These are phyloP conservation scores for Carpinus viminea DNA, from an alignment of 306 rosid genomes.

Conservation along the genomic window DNA sequence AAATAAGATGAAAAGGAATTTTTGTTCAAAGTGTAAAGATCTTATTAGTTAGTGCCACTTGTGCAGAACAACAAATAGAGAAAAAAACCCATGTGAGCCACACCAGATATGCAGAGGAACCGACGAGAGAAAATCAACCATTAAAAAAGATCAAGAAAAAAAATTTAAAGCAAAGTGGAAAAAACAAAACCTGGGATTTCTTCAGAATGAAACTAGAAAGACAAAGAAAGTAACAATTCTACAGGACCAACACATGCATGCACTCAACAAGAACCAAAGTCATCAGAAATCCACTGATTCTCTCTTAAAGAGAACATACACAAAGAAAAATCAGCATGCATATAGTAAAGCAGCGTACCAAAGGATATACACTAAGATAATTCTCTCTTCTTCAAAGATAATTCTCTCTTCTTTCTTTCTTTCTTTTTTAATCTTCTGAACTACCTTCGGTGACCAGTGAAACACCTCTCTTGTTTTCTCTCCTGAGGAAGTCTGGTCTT, in stretches of 20 bases:
- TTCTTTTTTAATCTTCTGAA: background rate
- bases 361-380: constrained; percentile 21
- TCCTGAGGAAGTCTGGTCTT: constrained; percentile 25
- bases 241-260: constrained; percentile 53
- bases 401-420: background rate
- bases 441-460: constrained; percentile 39
- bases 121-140: constrained; percentile 1
- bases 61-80: constrained; percentile 30
- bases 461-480: constrained; percentile 29
- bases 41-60: constrained; percentile 17
- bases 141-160: background rate
- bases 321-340: constrained; percentile 34
- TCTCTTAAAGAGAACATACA: constrained; percentile 7
- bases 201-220: constrained; percentile 26
- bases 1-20: background rate
- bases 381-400: background rate
- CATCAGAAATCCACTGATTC: constrained; percentile 17
- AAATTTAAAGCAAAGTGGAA: constrained; percentile 7
- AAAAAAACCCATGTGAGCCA: constrained; percentile 40
- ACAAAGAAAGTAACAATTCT: constrained; percentile 8
- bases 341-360: background rate
- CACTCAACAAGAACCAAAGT: constrained; percentile 29
- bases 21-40: constrained; percentile 1
- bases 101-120: constrained; percentile 10
- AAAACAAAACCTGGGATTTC: constrained; percentile 23